phyloP scores from a whole-genome alignment of 352 stramenopile genomes.

The Globisporangium lucens region DNA sequence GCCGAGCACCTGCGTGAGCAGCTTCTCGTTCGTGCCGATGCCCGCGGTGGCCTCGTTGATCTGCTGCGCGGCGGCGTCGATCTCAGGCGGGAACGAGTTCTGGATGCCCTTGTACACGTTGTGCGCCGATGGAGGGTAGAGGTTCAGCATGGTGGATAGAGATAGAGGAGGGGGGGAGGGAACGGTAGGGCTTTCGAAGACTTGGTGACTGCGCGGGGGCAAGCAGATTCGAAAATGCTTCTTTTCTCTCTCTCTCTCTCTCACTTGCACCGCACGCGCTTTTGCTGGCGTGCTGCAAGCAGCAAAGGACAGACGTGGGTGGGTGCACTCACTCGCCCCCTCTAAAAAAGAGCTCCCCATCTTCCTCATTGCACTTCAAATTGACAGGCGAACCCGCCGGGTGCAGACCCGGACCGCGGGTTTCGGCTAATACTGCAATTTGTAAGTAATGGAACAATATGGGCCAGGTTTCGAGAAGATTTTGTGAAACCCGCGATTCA shows the following conservation, averaged over 20 bases:
- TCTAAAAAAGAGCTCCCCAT: not conserved
- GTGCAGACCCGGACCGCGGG: not conserved
- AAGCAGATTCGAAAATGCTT: conserved; percentile 32
- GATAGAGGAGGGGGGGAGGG: not conserved
- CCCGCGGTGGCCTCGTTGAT: conserved; percentile 62
- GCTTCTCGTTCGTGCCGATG: conserved; percentile 63
- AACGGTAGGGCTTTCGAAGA: not conserved
- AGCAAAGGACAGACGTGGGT: not conserved
- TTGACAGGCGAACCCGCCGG: not conserved
- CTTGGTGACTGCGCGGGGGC: conserved; percentile 3
- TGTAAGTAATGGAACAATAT: not conserved
- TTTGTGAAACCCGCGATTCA: not conserved
- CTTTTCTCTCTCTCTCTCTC: not conserved
- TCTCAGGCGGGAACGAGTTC: conserved; percentile 39
- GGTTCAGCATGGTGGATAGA: conserved; percentile 55
- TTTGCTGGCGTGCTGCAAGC: not conserved
- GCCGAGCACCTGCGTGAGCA: conserved; percentile 40
- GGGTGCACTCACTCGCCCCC: too few species aligned
- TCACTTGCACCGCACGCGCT: not conserved
- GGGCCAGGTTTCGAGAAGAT: not conserved
- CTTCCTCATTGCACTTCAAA: not conserved
- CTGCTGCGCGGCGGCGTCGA: conserved; percentile 48
- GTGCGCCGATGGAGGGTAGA: conserved; percentile 71
- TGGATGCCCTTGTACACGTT: conserved; percentile 47
- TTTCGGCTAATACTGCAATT: not conserved